A percentile compares a stretch with the other conserved stretches of the same genome.
Conservation (phyloP, 2,329 filamentous ascomycete species). For the Fusarium sp. region DNA sequence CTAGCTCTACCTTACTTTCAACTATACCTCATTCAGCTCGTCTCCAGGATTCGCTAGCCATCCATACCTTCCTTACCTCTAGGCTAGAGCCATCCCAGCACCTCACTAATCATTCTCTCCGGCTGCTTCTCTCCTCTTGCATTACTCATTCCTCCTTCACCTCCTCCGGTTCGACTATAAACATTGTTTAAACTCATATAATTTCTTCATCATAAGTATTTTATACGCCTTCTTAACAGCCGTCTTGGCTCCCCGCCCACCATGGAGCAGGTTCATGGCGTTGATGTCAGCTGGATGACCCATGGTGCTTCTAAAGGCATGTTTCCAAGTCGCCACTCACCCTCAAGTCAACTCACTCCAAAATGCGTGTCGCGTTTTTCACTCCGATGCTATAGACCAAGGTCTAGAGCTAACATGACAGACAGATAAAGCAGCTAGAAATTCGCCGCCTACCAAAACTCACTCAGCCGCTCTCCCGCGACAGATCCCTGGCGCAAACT, state of each 20-base stretch:
- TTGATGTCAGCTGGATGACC: constrained; percentile 91
- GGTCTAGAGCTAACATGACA: constrained; percentile 21
- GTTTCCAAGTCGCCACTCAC: constrained; percentile 51
- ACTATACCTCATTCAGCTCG: constrained; percentile 36
- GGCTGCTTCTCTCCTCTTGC: constrained; percentile 28
- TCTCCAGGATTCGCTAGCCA: constrained; percentile 42
- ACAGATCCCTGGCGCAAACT: constrained; percentile 50
- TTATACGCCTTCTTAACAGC: constrained; percentile 14
- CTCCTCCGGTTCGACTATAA: constrained; percentile 6
- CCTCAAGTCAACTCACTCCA: constrained; percentile 16
- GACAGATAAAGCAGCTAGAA: constrained; percentile 51
- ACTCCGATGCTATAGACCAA: background rate
- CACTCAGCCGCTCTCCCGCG: constrained; percentile 51
- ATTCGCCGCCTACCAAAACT: constrained; percentile 47
- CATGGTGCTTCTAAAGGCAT: constrained; percentile 86
- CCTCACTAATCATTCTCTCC: constrained; percentile 31
- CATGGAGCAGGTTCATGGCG: constrained; percentile 85
- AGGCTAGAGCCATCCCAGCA: constrained; percentile 31
- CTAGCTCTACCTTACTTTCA: constrained; percentile 31
- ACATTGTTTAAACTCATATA: constrained; percentile 22
- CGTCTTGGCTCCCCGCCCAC: constrained; percentile 46
- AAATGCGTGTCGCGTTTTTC: constrained; percentile 30
- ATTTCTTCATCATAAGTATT: constrained; percentile 10
- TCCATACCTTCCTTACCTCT: constrained; percentile 14
- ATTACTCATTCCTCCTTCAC: constrained; percentile 13